These are phyloP conservation scores for Coniochaeta pulveracea DNA, from an alignment of 2,329 filamentous ascomycete genomes.

Conservation along the genomic window DNA sequence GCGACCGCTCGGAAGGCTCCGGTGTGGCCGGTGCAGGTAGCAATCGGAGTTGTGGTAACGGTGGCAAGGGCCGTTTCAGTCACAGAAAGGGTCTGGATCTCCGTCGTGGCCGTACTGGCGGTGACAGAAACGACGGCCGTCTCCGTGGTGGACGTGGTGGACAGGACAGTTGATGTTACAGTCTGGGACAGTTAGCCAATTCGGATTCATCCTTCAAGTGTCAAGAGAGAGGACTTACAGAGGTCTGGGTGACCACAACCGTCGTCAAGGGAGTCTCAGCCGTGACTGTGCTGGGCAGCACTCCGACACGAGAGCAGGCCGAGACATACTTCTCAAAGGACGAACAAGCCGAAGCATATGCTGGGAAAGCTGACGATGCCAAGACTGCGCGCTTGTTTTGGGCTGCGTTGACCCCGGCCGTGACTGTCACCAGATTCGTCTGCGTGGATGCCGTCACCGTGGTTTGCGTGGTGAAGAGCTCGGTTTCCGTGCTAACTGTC, in stretches of 20 bases:
- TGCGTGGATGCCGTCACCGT: constrained; percentile 1
- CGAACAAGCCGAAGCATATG: constrained; percentile 4
- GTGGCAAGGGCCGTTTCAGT: constrained; percentile 3
- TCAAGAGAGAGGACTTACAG: not conserved
- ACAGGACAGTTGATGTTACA: constrained; percentile 1
- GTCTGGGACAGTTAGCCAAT: constrained; percentile 1
- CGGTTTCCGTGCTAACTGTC: constrained; percentile 2
- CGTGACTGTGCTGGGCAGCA: constrained; percentile 3
- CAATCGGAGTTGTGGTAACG: constrained; percentile 1
- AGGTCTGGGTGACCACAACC: constrained; percentile 2
- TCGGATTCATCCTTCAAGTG: not conserved
- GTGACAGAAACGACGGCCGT: constrained; percentile 2
- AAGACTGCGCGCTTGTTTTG: not conserved
- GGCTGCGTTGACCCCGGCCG: not conserved
- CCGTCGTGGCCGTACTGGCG: constrained; percentile 2
- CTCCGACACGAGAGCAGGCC: constrained; percentile 5
- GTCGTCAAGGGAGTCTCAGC: constrained; percentile 3
- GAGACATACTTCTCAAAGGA: not conserved
- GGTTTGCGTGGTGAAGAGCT: not conserved
- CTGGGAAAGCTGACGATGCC: not conserved
- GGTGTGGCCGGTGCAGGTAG: not conserved
- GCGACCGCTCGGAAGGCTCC: not conserved
- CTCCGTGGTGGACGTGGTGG: not conserved
- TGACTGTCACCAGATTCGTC: not conserved
- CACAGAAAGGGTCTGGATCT: not conserved